Base-by-base conservation (phyloP, 202 grass and related monocot species). In the Eragrostis tef region DNA sequence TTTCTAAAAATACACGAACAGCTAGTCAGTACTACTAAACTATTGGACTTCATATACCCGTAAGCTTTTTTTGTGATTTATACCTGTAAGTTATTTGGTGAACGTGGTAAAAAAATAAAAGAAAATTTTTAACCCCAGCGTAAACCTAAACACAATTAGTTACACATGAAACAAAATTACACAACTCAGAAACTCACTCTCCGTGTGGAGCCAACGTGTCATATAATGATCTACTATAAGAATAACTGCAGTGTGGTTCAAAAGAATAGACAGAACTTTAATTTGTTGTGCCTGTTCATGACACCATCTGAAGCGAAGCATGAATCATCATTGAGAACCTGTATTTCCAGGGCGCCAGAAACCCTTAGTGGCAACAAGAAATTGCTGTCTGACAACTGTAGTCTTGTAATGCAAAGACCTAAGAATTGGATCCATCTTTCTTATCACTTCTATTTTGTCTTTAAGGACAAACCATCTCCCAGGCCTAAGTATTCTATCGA, bases 401-500 rank as follows among this genome's bases (percentile, higher is more conserved):
- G 85, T 90, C 75, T 67, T 81, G 78, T 94, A 98, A 74, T 91
- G 87, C 71, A 94, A 67, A 78, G 92, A 94, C 17, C 25, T 57
- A 71, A 98, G 84, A 83, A 98, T 26, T 17, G 51, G 12, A 21
- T 75, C 87, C 81, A 94, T 84, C 79, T 88, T 94, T 88, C 80
- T 88, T 64, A 98, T 78, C 78, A 87, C 64, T 60, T 78, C 86
- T 31, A 67, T 51, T 15, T 20, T 89, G 64, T 94, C 95, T 69
- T 87, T 88, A 73, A 98, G 72, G 58, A 98, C 71, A 59, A 94
- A 83, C 92, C 90, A 94, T 93, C 86, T 88, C 54, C 92, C 88
- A 54, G 95, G 92, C 78, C 94, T 94, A 78, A 94, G 41, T 83
- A 97, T 94, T 49, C 94, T 86, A 67, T 97, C 91, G 62, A 97